Evolutionary conservation across 441 rosid species (phyloP).

Genomic region (Croton setiger): DNA sequence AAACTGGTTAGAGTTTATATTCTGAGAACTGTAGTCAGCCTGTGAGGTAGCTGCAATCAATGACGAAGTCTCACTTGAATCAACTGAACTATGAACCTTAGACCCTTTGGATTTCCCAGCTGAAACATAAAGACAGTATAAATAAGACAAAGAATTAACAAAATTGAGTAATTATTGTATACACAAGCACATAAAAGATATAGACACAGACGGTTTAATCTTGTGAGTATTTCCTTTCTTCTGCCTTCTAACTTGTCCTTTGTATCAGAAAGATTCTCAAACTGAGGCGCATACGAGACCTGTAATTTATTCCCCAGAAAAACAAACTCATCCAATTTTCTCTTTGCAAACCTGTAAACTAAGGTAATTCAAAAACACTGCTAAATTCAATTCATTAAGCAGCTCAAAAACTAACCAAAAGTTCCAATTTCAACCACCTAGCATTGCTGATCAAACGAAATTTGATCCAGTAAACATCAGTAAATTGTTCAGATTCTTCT

Average conservation of each 20-base stretch:
- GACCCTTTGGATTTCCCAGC: constrained; percentile 45
- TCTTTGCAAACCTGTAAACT: constrained; percentile 68
- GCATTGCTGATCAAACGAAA: constrained; percentile 60
- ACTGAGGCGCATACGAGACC: constrained; percentile 77
- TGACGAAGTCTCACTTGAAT: constrained; percentile 24
- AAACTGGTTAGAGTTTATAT: constrained; percentile 26
- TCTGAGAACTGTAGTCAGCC: constrained; percentile 22
- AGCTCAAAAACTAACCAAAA: neutral
- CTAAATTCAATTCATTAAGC: neutral
- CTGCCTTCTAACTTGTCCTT: constrained; percentile 75
- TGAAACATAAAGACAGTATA: constrained; percentile 23
- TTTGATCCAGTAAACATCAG: constrained; percentile 86
- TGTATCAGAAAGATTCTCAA: constrained; percentile 65
- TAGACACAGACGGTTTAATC: constrained; percentile 54
- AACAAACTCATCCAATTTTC: constrained; percentile 73
- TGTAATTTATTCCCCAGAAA: constrained; percentile 73
- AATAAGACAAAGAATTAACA: constrained; percentile 1
- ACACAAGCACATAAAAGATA: neutral
- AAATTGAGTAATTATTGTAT: neutral
- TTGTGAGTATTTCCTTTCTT: constrained; percentile 63
- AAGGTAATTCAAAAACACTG: neutral
- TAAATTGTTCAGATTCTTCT: constrained; percentile 74
- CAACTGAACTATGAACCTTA: constrained; percentile 19
- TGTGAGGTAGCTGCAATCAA: constrained; percentile 31
- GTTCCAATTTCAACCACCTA: constrained; percentile 39